These are phyloP conservation scores for Scedosporium boydii DNA, from an alignment of 2,329 filamentous ascomycete species.

Conservation along the genomic window DNA sequence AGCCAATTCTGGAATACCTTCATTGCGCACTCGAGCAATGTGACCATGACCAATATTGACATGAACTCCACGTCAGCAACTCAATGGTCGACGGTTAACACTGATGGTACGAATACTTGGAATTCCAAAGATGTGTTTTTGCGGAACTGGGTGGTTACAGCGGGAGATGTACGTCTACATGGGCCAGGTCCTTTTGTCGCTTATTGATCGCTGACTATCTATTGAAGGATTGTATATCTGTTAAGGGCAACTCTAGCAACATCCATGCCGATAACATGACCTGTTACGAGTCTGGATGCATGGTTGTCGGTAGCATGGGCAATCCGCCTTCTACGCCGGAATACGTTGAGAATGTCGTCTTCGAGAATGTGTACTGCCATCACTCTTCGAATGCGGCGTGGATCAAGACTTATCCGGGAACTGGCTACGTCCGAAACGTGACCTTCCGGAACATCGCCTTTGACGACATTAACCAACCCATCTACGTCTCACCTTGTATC, in stretches of 20 bases:
- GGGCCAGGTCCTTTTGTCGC: not conserved
- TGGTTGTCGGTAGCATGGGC: constrained; percentile 49
- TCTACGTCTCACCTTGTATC: constrained; percentile 26
- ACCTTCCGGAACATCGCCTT: constrained; percentile 21
- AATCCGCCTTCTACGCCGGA: constrained; percentile 31
- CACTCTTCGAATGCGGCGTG: constrained; percentile 6
- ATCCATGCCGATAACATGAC: constrained; percentile 37
- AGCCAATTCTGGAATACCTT: constrained; percentile 54
- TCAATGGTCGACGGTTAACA: constrained; percentile 25
- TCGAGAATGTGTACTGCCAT: constrained; percentile 4
- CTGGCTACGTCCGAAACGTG: constrained; percentile 28
- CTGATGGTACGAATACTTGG: constrained; percentile 40
- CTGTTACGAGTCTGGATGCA: constrained; percentile 39
- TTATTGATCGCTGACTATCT: constrained; percentile 19
- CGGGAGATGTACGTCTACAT: constrained; percentile 31
- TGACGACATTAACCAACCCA: constrained; percentile 16
- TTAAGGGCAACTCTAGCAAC: constrained; percentile 47
- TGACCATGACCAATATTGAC: constrained; percentile 39
- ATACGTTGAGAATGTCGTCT: constrained; percentile 5
- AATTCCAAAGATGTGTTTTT: constrained; percentile 42
- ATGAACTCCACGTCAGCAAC: constrained; percentile 37
- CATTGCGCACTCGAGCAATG: constrained; percentile 35
- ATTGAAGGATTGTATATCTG: constrained; percentile 41
- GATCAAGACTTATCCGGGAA: constrained; percentile 20
- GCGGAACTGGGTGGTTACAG: constrained; percentile 37